These are phyloP conservation scores for Litchi chinensis DNA, from an alignment of 345 rosid species.

Conservation along the genomic window DNA sequence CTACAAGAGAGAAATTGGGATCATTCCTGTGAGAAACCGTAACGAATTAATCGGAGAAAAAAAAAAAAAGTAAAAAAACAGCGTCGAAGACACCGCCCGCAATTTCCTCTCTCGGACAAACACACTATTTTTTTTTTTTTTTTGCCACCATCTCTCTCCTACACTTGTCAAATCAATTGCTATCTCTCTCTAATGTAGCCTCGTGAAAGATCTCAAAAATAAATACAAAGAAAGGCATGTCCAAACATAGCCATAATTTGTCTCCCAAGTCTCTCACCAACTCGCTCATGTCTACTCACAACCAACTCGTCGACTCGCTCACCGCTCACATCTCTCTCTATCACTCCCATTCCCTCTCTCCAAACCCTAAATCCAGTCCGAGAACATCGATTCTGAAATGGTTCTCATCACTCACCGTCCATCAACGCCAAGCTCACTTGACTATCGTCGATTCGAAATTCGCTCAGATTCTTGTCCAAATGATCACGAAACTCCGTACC, in stretches of 20 bases:
- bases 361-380: conserved; percentile 33
- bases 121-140: not conserved
- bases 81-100: not conserved
- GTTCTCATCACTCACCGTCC: conserved; percentile 76
- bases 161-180: not conserved
- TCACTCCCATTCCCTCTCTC: conserved; percentile 48
- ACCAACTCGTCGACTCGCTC: conserved; percentile 72
- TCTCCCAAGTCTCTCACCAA: conserved; percentile 16
- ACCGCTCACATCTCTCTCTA: conserved; percentile 91
- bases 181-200: no score
- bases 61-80: no score
- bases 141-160: not conserved
- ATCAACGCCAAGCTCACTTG: conserved; percentile 79
- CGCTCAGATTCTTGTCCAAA: conserved; percentile 67
- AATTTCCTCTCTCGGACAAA: not conserved
- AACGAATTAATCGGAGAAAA: not conserved
- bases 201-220: not conserved
- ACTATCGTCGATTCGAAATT: conserved; percentile 65
- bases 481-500: conserved; percentile 61
- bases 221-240: conserved; percentile 20
- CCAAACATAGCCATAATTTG: conserved; percentile 32
- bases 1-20: no score
- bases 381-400: conserved; percentile 78
- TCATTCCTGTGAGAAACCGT: not conserved
- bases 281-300: conserved; percentile 49